Conservation (phyloP, 2,329 filamentous ascomycete species). For the Cephalotrichum gorgonifer region DNA sequence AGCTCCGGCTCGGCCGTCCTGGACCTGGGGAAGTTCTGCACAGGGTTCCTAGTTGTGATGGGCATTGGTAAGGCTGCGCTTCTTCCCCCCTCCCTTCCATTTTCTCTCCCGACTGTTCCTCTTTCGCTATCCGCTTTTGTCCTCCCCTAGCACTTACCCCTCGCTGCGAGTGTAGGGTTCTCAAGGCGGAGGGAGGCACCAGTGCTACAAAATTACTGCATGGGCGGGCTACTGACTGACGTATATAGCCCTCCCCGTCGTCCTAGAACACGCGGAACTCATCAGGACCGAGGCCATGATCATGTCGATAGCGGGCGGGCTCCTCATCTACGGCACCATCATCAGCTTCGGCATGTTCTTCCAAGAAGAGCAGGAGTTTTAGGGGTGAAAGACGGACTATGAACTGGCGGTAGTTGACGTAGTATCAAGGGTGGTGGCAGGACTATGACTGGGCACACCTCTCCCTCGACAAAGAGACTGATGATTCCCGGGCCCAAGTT, state of each 20-base stretch:
- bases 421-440: no score
- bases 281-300: conserved; percentile 80
- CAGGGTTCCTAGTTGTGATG: conserved; percentile 94
- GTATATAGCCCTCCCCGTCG: conserved; percentile 64
- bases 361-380: conserved; percentile 95
- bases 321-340: conserved; percentile 95
- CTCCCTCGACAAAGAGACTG: no score
- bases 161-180: no score
- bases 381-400: no score
- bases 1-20: conserved; percentile 75
- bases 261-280: conserved; percentile 77
- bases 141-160: no score
- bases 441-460: no score
- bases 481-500: no score
- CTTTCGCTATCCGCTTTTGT: conserved; percentile 7
- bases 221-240: no score
- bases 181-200: no score
- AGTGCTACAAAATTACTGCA: no score
- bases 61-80: conserved; percentile 66
- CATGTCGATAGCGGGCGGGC: conserved; percentile 87
- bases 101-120: conserved; percentile 4
- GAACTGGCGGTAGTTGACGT: no score
- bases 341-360: conserved; percentile 99
- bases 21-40: conserved; percentile 88
- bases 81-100: no score